Evolutionary conservation across 2,329 filamentous ascomycete genomes (phyloP), one percentile per base, ranked within the genome.

Genomic region (Xylariaceae sp.): DNA sequence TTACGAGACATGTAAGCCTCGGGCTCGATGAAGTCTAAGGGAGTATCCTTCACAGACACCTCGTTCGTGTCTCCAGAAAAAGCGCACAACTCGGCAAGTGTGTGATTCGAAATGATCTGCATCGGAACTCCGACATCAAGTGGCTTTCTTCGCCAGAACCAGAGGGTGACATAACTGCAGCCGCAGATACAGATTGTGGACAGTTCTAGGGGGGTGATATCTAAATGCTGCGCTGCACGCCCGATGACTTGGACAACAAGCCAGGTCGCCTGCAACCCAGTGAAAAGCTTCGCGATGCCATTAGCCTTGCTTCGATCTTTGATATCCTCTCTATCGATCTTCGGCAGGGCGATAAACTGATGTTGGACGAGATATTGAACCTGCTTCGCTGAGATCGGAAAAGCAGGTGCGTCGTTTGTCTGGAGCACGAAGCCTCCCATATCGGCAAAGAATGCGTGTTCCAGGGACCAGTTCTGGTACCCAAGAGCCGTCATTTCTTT

Each of bases 361-460:
- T 46, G 5, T 7, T 21, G 12, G 16, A 46, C 37, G 16, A 46
- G 21, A 20, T 25, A 41, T 8, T 22, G 22, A n/a, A 46, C 6
- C 29, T 29, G 37, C 21, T 27, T 35, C 5, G 44, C 44, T 8
- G 37, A 19, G 19, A 46, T n/a, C 5, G 44, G 44, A 20, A 46
- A 35, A 14, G 37, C 7, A 6, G 25, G 20, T 12, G 14, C 6
- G 21, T 32, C 44, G 7, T 8, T 8, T 3, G 33, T n/a, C 10
- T 42, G 11, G 14, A 46, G 20, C 8, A 40, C 29, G 22, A 41
- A 46, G 8, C 44, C 44, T 12, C 44, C 44, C 12, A 17, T 46
- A 22, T 46, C 44, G 12, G 44, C 44, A 37, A 33, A 46, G 32
- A 46, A 46, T 8, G 14, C 44, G 20, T 41, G 37, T 22, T n/a